phyloP scores from a whole-genome alignment of 2,329 filamentous ascomycete species.

The Juglanconis sp. region DNA sequence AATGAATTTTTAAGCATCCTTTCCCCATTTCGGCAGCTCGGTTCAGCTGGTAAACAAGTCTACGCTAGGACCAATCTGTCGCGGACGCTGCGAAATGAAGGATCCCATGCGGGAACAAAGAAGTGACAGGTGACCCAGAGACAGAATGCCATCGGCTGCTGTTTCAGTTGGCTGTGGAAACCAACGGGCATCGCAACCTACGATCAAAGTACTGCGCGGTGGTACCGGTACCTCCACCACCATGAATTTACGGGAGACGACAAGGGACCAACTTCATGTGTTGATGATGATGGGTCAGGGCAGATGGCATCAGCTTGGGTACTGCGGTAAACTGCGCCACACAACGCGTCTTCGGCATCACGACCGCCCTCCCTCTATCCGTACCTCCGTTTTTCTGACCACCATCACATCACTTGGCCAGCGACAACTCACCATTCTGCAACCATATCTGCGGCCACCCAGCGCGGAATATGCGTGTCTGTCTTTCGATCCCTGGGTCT shows the following conservation, averaged over 20 bases:
- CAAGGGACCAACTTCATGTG: not conserved
- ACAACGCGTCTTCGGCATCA: not conserved
- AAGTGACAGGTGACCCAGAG: not conserved
- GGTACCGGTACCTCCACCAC: no score
- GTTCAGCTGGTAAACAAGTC: not conserved
- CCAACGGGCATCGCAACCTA: no score
- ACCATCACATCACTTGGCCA: slow-evolving; percentile 8
- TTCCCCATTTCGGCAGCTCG: not conserved
- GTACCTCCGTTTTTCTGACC: not conserved
- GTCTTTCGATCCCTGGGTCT: not conserved
- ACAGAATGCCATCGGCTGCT: not conserved
- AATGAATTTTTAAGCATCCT: no score
- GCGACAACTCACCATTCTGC: slow-evolving; percentile 7
- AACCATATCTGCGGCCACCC: slow-evolving; percentile 12
- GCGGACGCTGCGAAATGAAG: not conserved
- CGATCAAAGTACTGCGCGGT: no score
- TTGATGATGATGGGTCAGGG: not conserved
- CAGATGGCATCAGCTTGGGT: not conserved
- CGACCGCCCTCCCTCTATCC: not conserved
- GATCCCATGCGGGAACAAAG: not conserved
- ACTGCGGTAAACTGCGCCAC: not conserved
- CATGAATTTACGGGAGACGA: no score
- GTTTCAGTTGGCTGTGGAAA: not conserved
- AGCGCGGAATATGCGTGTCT: not conserved
- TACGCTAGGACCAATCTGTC: not conserved